phyloP scores from a whole-genome alignment of 768 basidiomycete species.

The Rhizopogon sp. region DNA sequence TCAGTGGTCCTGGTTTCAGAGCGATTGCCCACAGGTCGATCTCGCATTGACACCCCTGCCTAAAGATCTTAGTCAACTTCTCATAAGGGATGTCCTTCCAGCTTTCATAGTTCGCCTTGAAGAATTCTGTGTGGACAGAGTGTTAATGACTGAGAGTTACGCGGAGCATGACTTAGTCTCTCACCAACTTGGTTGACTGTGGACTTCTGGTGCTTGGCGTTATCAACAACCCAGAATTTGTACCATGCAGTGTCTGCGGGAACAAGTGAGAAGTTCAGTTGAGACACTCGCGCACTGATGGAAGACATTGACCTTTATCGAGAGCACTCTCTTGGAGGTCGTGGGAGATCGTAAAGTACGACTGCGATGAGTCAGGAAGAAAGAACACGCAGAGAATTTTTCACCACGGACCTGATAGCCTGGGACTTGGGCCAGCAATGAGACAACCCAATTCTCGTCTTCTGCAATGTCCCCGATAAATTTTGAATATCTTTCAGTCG shows the following conservation, averaged over 20 bases:
- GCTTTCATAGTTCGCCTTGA: background rate
- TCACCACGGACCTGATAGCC: constrained; percentile 8
- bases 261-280: background rate
- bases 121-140: background rate
- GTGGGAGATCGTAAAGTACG: background rate
- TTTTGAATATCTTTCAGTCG: constrained; percentile 3
- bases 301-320: background rate
- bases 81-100: background rate
- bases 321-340: background rate
- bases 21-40: background rate
- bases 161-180: background rate
- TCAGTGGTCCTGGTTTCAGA: background rate
- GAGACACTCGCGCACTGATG: background rate
- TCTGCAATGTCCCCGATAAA: constrained; percentile 6
- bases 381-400: background rate
- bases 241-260: background rate
- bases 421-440: constrained; percentile 8
- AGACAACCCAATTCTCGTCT: constrained; percentile 5
- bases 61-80: background rate
- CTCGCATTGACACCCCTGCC: background rate
- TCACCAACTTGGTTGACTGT: background rate
- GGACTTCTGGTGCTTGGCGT: background rate
- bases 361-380: background rate
- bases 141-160: background rate
- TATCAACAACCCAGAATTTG: background rate